Evolutionary conservation across 2,329 filamentous ascomycete genomes (phyloP), one percentile per base, ranked within the genome.

Genomic region (Paecilomyces sp.): DNA sequence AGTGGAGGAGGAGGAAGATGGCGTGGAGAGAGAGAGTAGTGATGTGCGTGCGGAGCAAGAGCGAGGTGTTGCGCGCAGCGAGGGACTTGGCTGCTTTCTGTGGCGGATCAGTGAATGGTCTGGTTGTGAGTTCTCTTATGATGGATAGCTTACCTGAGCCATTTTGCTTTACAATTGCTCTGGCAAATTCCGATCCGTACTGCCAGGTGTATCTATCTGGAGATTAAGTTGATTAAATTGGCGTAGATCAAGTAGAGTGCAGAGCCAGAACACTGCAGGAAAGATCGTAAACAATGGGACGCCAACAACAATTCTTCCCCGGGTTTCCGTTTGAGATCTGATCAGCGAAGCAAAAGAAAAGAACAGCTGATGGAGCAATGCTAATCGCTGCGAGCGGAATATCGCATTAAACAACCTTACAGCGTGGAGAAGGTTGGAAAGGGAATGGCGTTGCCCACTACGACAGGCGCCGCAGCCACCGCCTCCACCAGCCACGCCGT

Each of bases 41-140:
- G 58, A 90, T 79, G 74, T 96, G 93, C 28, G 94, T 90, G 70
- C 87, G 90, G 71, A 88, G 90, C 54, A 99, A 86, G 52, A 89
- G 82, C 34, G 85, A 80, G 54, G 85, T 81, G 75, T 97, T 97
- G 77, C 88, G 85, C 67, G 88, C 89, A 60, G 94, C 94, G 58
- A 88, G 83, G 51, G 82, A 80, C 69, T 81, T 81, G 64, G 77
- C 73, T 60, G 79, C 78, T 80, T 80, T 81, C 78, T 81, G 59
- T 18, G 24, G 28, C 7, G 57, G 24, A 59, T 65, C 54, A 65
- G 61, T 47, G 8, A 36, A 55, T 33, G 1, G n/a, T 30, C 11
- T 54, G 28, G 54, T 53, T 50, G 31, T 13, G 33, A 50, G 24
- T 33, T 12, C 8, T 33, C 15, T 41, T 24, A 30, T 51, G 50